Conservation (phyloP, 345 rosid species). For the Geranium rotundifolium region DNA sequence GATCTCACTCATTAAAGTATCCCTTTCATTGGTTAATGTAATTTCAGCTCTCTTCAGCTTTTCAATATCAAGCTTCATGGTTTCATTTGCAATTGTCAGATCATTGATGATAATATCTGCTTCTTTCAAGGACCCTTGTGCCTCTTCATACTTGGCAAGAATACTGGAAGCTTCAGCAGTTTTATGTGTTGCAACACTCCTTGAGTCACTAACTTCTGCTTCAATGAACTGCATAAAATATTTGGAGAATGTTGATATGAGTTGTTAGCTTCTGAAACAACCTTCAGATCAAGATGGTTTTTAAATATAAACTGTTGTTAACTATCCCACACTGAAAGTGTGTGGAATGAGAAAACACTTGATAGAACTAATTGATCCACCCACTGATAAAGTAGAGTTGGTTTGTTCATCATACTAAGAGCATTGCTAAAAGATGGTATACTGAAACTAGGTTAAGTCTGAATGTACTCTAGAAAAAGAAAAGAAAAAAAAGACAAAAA, state of each 20-base stretch:
- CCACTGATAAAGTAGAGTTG: too few relatives aligned
- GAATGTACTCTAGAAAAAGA: too few relatives aligned
- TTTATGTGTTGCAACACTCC: conserved; percentile 49
- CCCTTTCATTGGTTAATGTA: conserved; percentile 43
- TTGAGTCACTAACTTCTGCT: conserved; percentile 59
- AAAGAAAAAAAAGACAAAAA: not conserved
- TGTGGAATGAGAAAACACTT: too few relatives aligned
- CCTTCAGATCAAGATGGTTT: too few relatives aligned
- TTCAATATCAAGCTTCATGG: conserved; percentile 53
- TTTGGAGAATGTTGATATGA: not conserved
- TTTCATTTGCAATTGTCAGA: conserved; percentile 64
- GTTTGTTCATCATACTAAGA: too few relatives aligned
- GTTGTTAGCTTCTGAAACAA: too few relatives aligned
- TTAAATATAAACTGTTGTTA: too few relatives aligned
- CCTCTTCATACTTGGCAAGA: conserved; percentile 78
- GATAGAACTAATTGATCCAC: too few relatives aligned
- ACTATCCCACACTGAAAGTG: too few relatives aligned
- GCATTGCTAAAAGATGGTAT: too few relatives aligned
- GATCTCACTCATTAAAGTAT: conserved; percentile 35
- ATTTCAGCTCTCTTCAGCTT: conserved; percentile 37
- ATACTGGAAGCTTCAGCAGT: conserved; percentile 54
- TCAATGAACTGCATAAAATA: conserved; percentile 48
- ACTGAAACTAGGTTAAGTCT: not conserved
- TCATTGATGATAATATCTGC: conserved; percentile 78
- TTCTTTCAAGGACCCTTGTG: conserved; percentile 69